phyloP scores from a whole-genome alignment of 495 filamentous ascomycete species.

The Penicillium tannophilum region DNA sequence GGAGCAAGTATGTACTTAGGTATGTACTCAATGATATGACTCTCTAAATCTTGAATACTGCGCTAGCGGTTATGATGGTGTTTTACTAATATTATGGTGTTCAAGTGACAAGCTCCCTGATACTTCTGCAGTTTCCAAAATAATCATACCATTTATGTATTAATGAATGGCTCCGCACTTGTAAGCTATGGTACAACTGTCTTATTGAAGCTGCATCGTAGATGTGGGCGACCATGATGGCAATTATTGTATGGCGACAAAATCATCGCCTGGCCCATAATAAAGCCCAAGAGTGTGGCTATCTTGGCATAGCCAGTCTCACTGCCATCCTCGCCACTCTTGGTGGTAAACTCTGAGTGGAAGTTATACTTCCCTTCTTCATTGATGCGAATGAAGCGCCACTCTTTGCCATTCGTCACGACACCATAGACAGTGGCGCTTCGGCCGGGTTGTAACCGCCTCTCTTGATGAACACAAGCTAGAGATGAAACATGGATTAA shows the following conservation, averaged over 20 bases:
- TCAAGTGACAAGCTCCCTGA: no score
- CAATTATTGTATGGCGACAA: constrained; percentile 1
- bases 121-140: no score
- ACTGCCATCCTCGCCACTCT: not conserved
- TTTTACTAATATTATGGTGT: no score
- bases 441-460: not conserved
- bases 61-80: no score
- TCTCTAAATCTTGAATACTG: no score
- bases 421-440: not conserved
- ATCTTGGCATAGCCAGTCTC: constrained; percentile 6
- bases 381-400: not conserved
- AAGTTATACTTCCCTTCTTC: not conserved
- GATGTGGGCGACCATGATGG: no score
- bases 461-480: not conserved
- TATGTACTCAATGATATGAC: no score
- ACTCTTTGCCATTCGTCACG: not conserved
- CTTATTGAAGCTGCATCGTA: no score
- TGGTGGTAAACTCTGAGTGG: not conserved
- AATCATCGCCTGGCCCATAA: constrained; percentile 6
- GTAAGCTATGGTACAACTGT: no score
- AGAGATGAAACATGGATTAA: not conserved
- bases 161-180: no score
- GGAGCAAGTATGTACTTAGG: no score
- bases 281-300: constrained; percentile 4
- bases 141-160: no score